Percentiles rank a stretch among this genome's conserved stretches.
phyloP scores from a whole-genome alignment of 768 basidiomycete genomes.

The Rhodocollybia butyracea region DNA sequence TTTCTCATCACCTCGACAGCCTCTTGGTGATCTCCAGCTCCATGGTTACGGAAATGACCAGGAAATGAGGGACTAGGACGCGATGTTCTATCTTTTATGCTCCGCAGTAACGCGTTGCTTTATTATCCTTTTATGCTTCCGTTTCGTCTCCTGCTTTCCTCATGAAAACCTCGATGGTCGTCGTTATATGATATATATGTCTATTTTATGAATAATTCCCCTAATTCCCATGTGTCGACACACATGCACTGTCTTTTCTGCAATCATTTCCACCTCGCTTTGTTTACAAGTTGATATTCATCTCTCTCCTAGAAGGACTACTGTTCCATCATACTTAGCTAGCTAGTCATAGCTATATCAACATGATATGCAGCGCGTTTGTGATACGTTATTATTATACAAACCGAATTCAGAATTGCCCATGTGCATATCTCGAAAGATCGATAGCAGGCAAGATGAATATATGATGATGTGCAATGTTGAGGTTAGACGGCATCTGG shows the following conservation, averaged over 20 bases:
- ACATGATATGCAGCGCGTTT: no score
- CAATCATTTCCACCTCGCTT: no score
- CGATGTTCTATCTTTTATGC: not conserved
- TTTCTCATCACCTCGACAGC: not conserved
- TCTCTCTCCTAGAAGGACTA: no score
- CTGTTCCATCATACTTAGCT: no score
- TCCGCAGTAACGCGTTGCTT: not conserved
- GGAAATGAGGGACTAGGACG: not conserved
- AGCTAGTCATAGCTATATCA: no score
- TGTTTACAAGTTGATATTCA: no score
- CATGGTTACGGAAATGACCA: not conserved
- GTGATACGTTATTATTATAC: no score
- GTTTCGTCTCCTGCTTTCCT: not conserved
- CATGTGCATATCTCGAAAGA: no score
- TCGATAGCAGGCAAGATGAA: no score
- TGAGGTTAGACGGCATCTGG: no score
- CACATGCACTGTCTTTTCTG: not conserved
- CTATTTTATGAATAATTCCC: not conserved
- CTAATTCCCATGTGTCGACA: not conserved
- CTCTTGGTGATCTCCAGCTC: not conserved
- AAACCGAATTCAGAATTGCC: no score
- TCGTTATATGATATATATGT: not conserved
- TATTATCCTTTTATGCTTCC: not conserved
- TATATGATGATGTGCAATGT: no score
- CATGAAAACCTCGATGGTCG: constrained; percentile 2